Evolutionary conservation across 2,329 filamentous ascomycete genomes (phyloP).

Genomic region (Niveomyces coronatus): DNA sequence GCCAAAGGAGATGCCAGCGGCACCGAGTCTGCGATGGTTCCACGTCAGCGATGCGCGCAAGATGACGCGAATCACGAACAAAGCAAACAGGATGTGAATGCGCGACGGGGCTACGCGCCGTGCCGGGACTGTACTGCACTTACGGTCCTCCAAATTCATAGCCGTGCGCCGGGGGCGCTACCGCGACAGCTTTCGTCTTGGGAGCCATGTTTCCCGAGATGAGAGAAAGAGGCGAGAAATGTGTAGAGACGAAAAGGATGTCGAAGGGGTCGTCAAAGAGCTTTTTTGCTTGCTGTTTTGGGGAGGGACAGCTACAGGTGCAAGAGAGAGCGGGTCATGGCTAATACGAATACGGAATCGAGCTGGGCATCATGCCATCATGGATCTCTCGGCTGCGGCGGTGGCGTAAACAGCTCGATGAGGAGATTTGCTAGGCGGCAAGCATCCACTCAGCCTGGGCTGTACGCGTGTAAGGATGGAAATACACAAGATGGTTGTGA

Average conservation of each 20-base stretch:
- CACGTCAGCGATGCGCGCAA: slow-evolving; percentile 10
- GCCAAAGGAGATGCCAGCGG: slow-evolving; percentile 65
- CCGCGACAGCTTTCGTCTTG: slow-evolving; percentile 19
- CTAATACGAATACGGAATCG: too few species aligned
- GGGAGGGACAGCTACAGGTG: too few species aligned
- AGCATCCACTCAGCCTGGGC: too few species aligned
- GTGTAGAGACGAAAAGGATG: neutral
- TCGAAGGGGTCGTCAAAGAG: neutral
- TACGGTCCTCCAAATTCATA: slow-evolving; percentile 46
- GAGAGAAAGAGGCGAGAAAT: slow-evolving; percentile 1
- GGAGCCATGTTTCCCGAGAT: slow-evolving; percentile 20
- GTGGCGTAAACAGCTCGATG: too few species aligned
- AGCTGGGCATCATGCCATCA: too few species aligned
- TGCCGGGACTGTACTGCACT: slow-evolving; percentile 14
- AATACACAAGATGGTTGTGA: too few species aligned
- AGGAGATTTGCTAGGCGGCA: too few species aligned
- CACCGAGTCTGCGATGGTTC: slow-evolving; percentile 55
- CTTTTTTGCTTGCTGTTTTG: too few species aligned
- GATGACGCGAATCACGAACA: too few species aligned
- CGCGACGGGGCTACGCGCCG: neutral
- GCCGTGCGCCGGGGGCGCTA: slow-evolving; percentile 25
- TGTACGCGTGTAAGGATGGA: too few species aligned
- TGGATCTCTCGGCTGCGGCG: too few species aligned
- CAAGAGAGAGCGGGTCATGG: too few species aligned
- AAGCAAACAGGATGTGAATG: neutral